Conservation (phyloP, 176 grass and related monocot genomes). For the Hordeum marinum region DNA sequence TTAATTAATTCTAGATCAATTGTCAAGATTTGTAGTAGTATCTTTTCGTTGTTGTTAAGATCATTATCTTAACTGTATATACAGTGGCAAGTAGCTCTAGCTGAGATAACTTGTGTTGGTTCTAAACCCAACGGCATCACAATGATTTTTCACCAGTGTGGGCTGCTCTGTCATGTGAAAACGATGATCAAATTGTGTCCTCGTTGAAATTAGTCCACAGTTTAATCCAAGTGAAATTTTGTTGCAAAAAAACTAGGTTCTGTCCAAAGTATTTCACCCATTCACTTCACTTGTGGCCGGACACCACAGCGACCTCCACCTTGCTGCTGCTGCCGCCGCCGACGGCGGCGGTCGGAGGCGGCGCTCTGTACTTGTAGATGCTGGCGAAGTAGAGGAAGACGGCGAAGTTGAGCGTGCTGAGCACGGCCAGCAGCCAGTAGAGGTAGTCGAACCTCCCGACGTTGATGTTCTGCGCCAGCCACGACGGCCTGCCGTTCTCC, state of each 20-base stretch:
- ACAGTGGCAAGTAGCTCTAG: neutral
- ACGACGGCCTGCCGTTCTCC: slow-evolving; percentile 28
- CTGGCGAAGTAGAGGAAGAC: slow-evolving; percentile 61
- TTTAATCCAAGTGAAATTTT: neutral
- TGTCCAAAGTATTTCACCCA: neutral
- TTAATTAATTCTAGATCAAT: neutral
- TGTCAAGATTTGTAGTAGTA: neutral
- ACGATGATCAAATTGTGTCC: neutral
- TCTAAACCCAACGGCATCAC: neutral
- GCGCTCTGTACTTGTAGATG: slow-evolving; percentile 61
- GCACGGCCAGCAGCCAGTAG: slow-evolving; percentile 75
- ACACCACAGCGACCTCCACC: neutral
- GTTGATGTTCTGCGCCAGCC: slow-evolving; percentile 95
- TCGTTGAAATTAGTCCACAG: neutral
- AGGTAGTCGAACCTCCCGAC: slow-evolving; percentile 72
- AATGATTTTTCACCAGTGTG: neutral
- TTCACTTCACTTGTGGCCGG: neutral
- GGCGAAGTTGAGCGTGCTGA: slow-evolving; percentile 68
- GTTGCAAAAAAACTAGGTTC: neutral
- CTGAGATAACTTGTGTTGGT: neutral
- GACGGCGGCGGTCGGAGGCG: neutral
- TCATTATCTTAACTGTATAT: neutral
- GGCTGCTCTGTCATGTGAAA: neutral
- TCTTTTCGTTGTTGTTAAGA: neutral
- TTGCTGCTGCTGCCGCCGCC: neutral